These are phyloP conservation scores for Leptographium flavum DNA, from an alignment of 2,329 filamentous ascomycete species.

Conservation along the genomic window DNA sequence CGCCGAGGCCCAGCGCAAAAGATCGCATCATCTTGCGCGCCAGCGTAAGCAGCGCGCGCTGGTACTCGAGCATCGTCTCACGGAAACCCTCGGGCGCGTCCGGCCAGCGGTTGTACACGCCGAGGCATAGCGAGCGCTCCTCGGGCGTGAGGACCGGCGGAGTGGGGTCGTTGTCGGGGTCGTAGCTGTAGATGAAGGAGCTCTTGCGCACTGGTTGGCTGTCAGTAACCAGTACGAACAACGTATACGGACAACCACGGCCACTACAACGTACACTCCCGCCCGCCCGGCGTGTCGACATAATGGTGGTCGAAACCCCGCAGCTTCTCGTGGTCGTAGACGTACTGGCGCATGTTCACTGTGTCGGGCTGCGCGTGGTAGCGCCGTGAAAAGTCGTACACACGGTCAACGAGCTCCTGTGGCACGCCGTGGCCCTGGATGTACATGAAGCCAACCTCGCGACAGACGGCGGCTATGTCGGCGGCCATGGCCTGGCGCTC, in stretches of 20 bases:
- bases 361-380: slow-evolving; percentile 19
- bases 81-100: background rate
- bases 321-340: slow-evolving; percentile 5
- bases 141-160: slow-evolving; percentile 3
- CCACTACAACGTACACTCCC: background rate
- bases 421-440: slow-evolving; percentile 18
- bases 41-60: slow-evolving; percentile 2
- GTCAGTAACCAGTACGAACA: background rate
- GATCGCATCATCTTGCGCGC: slow-evolving; percentile 4
- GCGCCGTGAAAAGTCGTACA: slow-evolving; percentile 17
- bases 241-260: background rate
- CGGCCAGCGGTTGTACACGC: slow-evolving; percentile 5
- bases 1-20: slow-evolving; percentile 4
- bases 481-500: slow-evolving; percentile 2
- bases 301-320: slow-evolving; percentile 5
- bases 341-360: slow-evolving; percentile 17
- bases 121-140: slow-evolving; percentile 4
- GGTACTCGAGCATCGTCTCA: slow-evolving; percentile 1
- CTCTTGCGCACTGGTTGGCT: slow-evolving; percentile 5
- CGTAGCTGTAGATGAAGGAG: slow-evolving; percentile 9
- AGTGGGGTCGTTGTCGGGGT: slow-evolving; percentile 6
- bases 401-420: slow-evolving; percentile 14
- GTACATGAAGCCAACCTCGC: slow-evolving; percentile 18
- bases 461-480: slow-evolving; percentile 10
- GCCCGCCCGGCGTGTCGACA: background rate